Evolutionary conservation across 2,329 filamentous ascomycete genomes (phyloP).

Genomic region (Phaeomoniella chlamydospora): DNA sequence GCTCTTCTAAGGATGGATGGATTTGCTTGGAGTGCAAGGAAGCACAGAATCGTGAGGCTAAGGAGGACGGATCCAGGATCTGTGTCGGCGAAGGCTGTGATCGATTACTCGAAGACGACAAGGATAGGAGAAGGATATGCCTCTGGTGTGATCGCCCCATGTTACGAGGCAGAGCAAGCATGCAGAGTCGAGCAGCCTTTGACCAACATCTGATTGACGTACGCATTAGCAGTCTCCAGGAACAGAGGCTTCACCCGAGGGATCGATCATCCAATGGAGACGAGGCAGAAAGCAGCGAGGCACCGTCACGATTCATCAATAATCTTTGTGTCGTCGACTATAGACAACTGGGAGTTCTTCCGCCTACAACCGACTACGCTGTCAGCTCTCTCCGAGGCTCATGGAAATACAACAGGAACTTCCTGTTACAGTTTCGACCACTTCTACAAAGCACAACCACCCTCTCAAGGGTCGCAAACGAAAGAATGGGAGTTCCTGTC

Average conservation of each 20-base stretch:
- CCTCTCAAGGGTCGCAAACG: background rate
- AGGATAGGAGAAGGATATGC: constrained; percentile 15
- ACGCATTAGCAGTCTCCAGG: background rate
- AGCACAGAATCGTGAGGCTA: constrained; percentile 12
- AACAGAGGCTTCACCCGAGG: background rate
- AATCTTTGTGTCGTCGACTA: background rate
- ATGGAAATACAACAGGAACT: background rate
- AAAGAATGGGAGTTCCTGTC: background rate
- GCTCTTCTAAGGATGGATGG: constrained; percentile 13
- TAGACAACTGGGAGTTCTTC: background rate
- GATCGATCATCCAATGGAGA: background rate
- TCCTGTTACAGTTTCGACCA: constrained; percentile 1
- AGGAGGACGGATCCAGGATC: constrained; percentile 3
- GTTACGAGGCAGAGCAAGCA: constrained; percentile 8
- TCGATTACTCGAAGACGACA: constrained; percentile 9
- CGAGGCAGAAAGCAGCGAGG: constrained; percentile 1
- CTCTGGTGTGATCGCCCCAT: constrained; percentile 16
- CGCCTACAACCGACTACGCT: background rate
- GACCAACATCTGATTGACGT: constrained; percentile 11
- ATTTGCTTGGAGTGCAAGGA: constrained; percentile 15
- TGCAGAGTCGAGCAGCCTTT: constrained; percentile 8
- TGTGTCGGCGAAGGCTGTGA: constrained; percentile 14
- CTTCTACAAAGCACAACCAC: background rate
- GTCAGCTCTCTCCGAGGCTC: background rate
- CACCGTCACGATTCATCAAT: background rate